Conservation (phyloP, 345 rosid species). For the Populus ilicifolia region DNA sequence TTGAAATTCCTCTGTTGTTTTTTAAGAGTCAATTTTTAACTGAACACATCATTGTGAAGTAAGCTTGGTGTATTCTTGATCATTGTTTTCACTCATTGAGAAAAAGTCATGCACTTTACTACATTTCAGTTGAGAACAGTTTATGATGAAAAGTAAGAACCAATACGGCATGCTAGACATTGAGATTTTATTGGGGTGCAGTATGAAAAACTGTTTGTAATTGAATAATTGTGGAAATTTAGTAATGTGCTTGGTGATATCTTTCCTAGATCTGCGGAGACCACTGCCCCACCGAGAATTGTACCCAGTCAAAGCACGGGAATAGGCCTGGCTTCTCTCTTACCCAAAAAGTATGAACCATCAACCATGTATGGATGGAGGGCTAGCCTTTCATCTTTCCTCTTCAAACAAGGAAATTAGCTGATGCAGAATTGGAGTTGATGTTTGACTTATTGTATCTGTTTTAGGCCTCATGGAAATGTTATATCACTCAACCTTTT, state of each 20-base stretch:
- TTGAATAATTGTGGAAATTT: background rate
- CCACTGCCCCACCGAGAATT: constrained; percentile 34
- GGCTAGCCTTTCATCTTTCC: constrained; percentile 58
- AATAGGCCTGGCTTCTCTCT: constrained; percentile 45
- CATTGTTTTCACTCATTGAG: background rate
- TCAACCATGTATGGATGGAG: constrained; percentile 66
- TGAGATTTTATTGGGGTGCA: background rate
- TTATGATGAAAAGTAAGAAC: background rate
- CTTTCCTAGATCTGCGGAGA: constrained; percentile 40
- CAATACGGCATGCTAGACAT: background rate
- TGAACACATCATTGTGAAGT: background rate
- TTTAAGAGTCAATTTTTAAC: too few species aligned
- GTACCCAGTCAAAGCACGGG: constrained; percentile 32
- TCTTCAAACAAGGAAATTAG: constrained; percentile 59
- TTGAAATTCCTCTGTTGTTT: background rate
- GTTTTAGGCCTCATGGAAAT: background rate
- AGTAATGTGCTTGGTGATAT: constrained; percentile 9
- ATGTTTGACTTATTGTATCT: constrained; percentile 3
- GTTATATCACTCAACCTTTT: background rate
- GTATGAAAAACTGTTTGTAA: background rate
- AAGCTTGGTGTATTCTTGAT: background rate
- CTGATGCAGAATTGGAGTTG: background rate
- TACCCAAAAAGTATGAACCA: constrained; percentile 53
- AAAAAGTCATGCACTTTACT: background rate
- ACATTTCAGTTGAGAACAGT: background rate